Evolutionary conservation across 208 protist species (phyloP), one percentile per base, ranked within the genome.

Genomic region (Zelonia costaricensis): DNA sequence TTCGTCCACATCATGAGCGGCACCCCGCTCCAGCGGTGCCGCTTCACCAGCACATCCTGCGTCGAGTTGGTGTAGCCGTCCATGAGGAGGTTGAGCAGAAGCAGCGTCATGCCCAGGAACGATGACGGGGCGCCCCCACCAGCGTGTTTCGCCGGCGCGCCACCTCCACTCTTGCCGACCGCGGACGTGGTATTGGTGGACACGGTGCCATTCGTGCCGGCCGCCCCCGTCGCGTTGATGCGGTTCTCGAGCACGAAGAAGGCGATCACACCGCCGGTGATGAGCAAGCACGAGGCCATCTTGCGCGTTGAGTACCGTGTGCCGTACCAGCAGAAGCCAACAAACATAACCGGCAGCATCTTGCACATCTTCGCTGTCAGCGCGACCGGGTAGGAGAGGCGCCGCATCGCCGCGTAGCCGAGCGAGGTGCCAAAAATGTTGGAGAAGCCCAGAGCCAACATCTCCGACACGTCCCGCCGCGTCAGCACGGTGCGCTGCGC

Each of bases 31-130:
- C 80, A 91, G n/a, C 56, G 45, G 33, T 70, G 69, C 3, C 65
- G 69, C 63, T 80, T 79, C 39, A 92, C 82, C 16, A 95, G 61
- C 44, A 82, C 69, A 58, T 95, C 86, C 63, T 95, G 89, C 40
- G 89, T 95, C 10, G 86, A 82, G 76, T 90, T 89, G 6, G 80
- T 91, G 60, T 86, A 92, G 27, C 89, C 89, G 60, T 95, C 89
- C 62, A 90, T 70, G 22, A 88, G 13, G 9, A 95, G 73, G 58
- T 79, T 91, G 0, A 83, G 10, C 25, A 91, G 51, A 18, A 89
- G 59, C 10, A 92, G 59, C 22, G 74, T 8, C 47, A 92, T 76
- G 3, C 86, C 89, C 9, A 75, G 12, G 18, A 60, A 20, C 25
- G 58, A 76, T 8, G 58, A 75, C 9, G 52, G 54, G 25, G 59